These are phyloP conservation scores for Ophiocordyceps camponoti-saundersi DNA, from an alignment of 2,329 filamentous ascomycete genomes.

Conservation along the genomic window DNA sequence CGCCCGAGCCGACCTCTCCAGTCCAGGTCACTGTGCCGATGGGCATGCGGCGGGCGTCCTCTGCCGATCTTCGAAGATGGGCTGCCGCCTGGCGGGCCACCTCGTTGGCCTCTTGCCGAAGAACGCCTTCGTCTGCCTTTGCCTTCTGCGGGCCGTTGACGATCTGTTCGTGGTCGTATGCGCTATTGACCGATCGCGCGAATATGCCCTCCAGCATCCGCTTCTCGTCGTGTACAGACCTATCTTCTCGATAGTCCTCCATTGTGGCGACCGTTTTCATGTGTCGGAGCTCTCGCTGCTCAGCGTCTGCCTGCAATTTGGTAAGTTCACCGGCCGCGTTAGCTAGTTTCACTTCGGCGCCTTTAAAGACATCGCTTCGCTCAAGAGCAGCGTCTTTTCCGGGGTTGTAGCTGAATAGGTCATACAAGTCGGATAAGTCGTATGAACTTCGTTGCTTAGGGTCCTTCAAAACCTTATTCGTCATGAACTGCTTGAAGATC, in stretches of 20 bases:
- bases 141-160: slow-evolving; percentile 58
- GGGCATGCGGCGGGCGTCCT: slow-evolving; percentile 55
- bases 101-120: slow-evolving; percentile 66
- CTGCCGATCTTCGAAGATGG: slow-evolving; percentile 55
- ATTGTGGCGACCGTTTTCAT: slow-evolving; percentile 45
- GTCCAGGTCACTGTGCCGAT: slow-evolving; percentile 91
- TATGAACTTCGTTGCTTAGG: slow-evolving; percentile 87
- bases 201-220: slow-evolving; percentile 84
- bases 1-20: slow-evolving; percentile 62
- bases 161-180: slow-evolving; percentile 84
- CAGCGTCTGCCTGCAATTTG: slow-evolving; percentile 8
- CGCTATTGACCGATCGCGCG: slow-evolving; percentile 73
- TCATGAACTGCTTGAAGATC: slow-evolving; percentile 95
- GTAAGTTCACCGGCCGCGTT: slow-evolving; percentile 1
- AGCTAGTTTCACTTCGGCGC: slow-evolving; percentile 49
- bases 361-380: slow-evolving; percentile 72
- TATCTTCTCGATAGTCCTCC: slow-evolving; percentile 42
- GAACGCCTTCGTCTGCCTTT: slow-evolving; percentile 58
- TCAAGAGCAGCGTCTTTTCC: slow-evolving; percentile 46
- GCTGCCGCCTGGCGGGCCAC: slow-evolving; percentile 64
- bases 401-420: slow-evolving; percentile 58
- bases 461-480: slow-evolving; percentile 89
- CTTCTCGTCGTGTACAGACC: slow-evolving; percentile 41
- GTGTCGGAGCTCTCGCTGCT: slow-evolving; percentile 28
- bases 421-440: slow-evolving; percentile 75